Base-by-base conservation (phyloP, 371 early-diverging fungal genomes). In the Mortierella sp. region DNA sequence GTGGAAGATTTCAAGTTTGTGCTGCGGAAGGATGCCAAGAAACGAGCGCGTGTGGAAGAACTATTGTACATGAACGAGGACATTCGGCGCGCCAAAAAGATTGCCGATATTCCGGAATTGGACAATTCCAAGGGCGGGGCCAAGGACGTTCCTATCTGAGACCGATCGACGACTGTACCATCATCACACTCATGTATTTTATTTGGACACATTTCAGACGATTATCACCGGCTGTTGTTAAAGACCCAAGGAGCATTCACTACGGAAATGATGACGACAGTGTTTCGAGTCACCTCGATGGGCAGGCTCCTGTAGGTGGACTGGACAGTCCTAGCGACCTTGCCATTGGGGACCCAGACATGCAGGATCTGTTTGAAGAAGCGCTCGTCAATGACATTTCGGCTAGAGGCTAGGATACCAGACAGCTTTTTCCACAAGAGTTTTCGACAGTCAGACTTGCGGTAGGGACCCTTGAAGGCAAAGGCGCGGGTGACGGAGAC, bases 1-100 rank as follows among this genome's bases (percentile, higher is more conserved):
- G 94, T 98, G 10, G 94, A 95, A 25, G 99, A 99, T 76, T 92
- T 98, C 62, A 90, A 98, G 60, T 95, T 94, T 71, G 91, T 91
- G 10, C 77, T 99, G 27, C 90, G 96, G 53, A 92, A 94, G 58
- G 99, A 99, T 70, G 88, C 94, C 34, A 98, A 95, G 83, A 99
- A 98, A 79, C 89, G 97, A 34, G 95, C 95, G 0, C 90, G 99
- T 69, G 95, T 96, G 2, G 96, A 98, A 60, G 97, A 99, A 69
- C 83, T 99, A 28, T 77, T 99, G 27, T 90, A 93, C 53, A 91
- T 95, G 88, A 94, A 93, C 73, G 95, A 98, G 83, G 98, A 98
- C 67, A 91, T 99, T 58, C 91, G 92, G 71, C 83, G 87, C 53
- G 98, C 98, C 5, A 89, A 95, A 51, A 67, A 67, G 57, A 63